Evolutionary conservation across 176 grass and related monocot species (phyloP), one percentile per base, ranked within the genome.

Genomic region (Phoenix dactylifera): DNA sequence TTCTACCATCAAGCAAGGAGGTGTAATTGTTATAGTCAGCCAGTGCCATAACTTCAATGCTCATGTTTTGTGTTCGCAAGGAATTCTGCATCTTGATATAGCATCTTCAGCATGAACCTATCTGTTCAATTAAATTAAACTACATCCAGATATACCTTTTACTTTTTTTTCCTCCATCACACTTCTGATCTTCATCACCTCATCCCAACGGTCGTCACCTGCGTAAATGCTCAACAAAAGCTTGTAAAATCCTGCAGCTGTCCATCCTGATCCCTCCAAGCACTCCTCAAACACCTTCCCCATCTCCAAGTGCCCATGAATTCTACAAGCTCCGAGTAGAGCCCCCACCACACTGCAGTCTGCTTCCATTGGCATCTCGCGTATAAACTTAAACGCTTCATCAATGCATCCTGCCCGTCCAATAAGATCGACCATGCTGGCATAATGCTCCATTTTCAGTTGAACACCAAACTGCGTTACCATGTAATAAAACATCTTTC

Each of bases 141-240:
- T 65, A n/a, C 22, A 65, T 52, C 49, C 49, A 18, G 49, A 52
- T 6, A 49, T 17, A 28, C 63, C 63, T 22, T 52, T 17, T 18
- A 65, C 20, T 7, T 5, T 49, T 15, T 22, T 65, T 22, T 65
- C 63, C 7, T 65, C 14, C 4, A 65, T 28, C 22, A 26, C 50
- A 7, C 63, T 65, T 52, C 63, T 65, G 23, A 65, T 52, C 49
- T 52, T 65, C 25, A 52, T 65, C 22, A 65, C 63, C 52, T 52
- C 63, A n/a, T 65, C 49, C 49, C 49, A 65, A 12, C 6, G 2
- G 5, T 26, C 22, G 6, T 52, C 25, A 1, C 49, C 16, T n/a
- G 49, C 63, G 28, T 52, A 52, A 17, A 65, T 65, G 6, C 26
- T 24, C 63, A 65, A 22, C 20, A 65, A n/a, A 4, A 65, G 22